Evolutionary conservation across 2,329 filamentous ascomycete genomes (phyloP).

Genomic region (Cytospora chrysosperma): DNA sequence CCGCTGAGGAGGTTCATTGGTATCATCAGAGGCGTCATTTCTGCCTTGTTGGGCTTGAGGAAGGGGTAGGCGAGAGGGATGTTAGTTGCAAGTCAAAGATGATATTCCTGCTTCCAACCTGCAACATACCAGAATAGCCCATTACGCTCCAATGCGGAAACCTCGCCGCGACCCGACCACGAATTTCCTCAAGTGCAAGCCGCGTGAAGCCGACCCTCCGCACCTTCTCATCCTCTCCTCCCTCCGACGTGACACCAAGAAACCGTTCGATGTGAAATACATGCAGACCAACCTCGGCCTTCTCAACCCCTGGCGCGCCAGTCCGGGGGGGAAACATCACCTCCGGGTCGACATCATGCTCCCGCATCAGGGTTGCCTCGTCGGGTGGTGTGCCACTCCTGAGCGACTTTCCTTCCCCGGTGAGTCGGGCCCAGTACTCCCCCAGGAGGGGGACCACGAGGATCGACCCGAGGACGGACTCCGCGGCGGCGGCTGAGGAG

Average conservation of each 20-base stretch:
- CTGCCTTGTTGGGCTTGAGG: not conserved
- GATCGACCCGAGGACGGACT: slow-evolving; percentile 2
- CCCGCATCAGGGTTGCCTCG: not conserved
- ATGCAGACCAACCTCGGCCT: slow-evolving; percentile 14
- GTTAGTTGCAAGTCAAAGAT: not conserved
- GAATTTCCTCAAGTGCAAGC: slow-evolving; percentile 13
- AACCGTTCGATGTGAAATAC: slow-evolving; percentile 21
- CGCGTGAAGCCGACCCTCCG: slow-evolving; percentile 1
- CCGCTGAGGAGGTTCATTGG: not conserved
- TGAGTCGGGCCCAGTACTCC: slow-evolving; percentile 9
- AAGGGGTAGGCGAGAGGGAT: not conserved
- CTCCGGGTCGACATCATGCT: slow-evolving; percentile 17
- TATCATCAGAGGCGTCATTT: not conserved
- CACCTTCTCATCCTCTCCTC: not conserved
- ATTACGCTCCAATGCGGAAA: slow-evolving; percentile 4
- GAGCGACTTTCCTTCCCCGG: not conserved
- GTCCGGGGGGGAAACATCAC: slow-evolving; percentile 8
- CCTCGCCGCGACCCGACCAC: not conserved
- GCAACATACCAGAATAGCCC: slow-evolving; percentile 18
- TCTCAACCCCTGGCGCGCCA: not conserved
- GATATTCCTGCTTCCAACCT: not conserved
- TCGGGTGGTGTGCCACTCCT: not conserved
- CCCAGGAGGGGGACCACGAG: slow-evolving; percentile 16
- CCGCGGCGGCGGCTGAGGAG: not conserved
- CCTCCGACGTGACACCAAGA: not conserved